A percentile compares a stretch with the other conserved stretches of the same genome.
phyloP scores from a whole-genome alignment of 495 filamentous ascomycete genomes.

The Paragyromitra xinjiangensis region DNA sequence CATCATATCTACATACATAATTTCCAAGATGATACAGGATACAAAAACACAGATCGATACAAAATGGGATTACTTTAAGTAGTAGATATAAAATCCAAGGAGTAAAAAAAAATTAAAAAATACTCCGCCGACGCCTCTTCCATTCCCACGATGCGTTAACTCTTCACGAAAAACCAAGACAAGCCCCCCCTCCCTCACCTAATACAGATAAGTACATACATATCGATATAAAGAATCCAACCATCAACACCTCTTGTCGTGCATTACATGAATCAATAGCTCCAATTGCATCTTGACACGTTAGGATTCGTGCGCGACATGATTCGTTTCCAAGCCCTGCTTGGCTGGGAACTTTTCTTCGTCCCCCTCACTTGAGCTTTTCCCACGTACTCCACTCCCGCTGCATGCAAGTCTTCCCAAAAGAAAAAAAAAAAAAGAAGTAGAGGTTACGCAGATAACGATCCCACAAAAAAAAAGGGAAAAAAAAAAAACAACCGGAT shows the following conservation, averaged over 20 bases:
- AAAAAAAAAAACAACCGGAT: slow-evolving; percentile 12
- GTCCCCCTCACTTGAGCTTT: slow-evolving; percentile 29
- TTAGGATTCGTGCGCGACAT: slow-evolving; percentile 33
- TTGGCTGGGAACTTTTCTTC: slow-evolving; percentile 34
- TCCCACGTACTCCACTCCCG: slow-evolving; percentile 33
- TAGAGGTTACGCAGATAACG: not conserved
- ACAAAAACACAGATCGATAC: slow-evolving; percentile 14
- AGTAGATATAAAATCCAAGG: slow-evolving; percentile 26
- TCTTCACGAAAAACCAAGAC: slow-evolving; percentile 17
- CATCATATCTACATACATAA: slow-evolving; percentile 21
- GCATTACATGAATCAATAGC: slow-evolving; percentile 30
- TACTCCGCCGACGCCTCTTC: slow-evolving; percentile 40
- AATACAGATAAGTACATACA: slow-evolving; percentile 14
- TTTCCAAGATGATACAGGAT: slow-evolving; percentile 34
- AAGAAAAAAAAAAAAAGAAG: slow-evolving; percentile 6
- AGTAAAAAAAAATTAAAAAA: slow-evolving; percentile 19
- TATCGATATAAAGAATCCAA: slow-evolving; percentile 27
- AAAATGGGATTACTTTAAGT: slow-evolving; percentile 21
- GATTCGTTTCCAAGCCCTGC: slow-evolving; percentile 51
- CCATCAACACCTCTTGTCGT: slow-evolving; percentile 23
- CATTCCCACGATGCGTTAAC: slow-evolving; percentile 30
- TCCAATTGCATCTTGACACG: slow-evolving; percentile 29
- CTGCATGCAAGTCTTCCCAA: slow-evolving; percentile 39
- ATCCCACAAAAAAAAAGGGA: slow-evolving; percentile 19
- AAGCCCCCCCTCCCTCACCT: slow-evolving; percentile 12